A percentile compares a stretch with the other conserved stretches of the same genome.
These are phyloP conservation scores for Lanmaoa rubissima DNA, from an alignment of 768 basidiomycete species.

Conservation along the genomic window DNA sequence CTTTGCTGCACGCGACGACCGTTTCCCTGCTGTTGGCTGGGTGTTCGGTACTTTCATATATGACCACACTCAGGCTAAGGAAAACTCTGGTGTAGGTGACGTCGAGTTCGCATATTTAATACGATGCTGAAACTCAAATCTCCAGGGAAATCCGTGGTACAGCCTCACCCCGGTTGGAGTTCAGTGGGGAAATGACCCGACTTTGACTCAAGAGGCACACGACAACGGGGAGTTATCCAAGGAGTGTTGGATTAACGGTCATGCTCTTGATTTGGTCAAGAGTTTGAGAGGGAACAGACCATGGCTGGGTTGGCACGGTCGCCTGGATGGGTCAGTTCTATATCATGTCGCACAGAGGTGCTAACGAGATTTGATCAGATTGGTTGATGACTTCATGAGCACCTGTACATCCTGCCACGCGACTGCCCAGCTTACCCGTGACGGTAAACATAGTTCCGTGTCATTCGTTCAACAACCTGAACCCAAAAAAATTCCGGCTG, in stretches of 20 bases:
- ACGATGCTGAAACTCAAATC: background rate
- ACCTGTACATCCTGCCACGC: background rate
- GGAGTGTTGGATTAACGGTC: background rate
- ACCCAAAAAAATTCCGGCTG: background rate
- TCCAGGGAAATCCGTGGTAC: background rate
- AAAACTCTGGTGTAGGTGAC: background rate
- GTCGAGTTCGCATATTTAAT: background rate
- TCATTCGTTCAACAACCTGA: background rate
- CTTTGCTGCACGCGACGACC: background rate
- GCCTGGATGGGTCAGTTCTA: background rate
- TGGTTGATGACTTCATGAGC: background rate
- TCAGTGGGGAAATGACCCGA: constrained; percentile 4
- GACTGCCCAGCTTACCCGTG: background rate
- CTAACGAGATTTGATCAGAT: background rate
- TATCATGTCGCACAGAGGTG: background rate
- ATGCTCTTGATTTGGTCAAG: background rate
- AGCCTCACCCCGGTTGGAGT: background rate
- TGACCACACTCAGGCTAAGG: background rate
- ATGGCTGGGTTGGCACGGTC: background rate
- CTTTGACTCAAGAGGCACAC: background rate
- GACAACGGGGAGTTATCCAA: background rate
- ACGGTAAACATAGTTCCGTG: background rate
- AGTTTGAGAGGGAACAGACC: background rate
- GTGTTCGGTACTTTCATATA: background rate
- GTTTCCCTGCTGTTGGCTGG: background rate